Base-by-base conservation (phyloP, 2,329 filamentous ascomycete species). In the Talaromyces rugulosus region DNA sequence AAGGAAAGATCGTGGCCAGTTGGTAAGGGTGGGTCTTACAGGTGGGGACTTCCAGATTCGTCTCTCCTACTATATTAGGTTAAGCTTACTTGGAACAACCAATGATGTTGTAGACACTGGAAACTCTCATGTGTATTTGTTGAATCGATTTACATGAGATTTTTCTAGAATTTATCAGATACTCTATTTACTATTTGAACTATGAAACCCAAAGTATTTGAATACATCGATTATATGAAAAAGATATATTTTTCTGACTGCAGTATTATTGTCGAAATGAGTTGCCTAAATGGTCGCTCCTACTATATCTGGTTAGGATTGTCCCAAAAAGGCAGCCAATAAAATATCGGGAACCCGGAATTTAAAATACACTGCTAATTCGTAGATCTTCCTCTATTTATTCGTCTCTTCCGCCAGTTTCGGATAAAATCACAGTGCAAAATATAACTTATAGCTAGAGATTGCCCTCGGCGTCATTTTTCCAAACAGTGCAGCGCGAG, bases 221-320 rank as follows among this genome's bases (percentile, higher is more conserved):
- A 7, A 40, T 40, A n/a, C 7, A 40, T n/a, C 14, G n/a, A 40
- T 5, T 1, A n/a, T 2, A 40, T 7, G 36, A n/a, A 40, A n/a
- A 8, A 7, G 16, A n/a, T 16, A 40, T 40, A 8, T 36, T 7
- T 6, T n/a, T 23, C 2, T 23, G 23, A 23, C 16, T 7, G 5
- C 16, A 14, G 5, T n/a, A 40, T 14, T 40, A 16, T 40, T n/a
- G 36, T 40, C 27, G 23, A 54, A 34, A 9, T 40, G 30, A 8
- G 33, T 59, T 59, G 34, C 57, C 47, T 16, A 53, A 53, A 30
- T 53, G 42, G 34, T 59, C 58, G 54, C 58, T 59, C 58, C 50
- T 59, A 51, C 58, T 51, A 6, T 44, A 59, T 33, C 27, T 36
- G 14, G 36, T 40, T 40, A 40, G 36, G 16, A 40, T n/a, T 16